Conservation (phyloP, 1,284 basidiomycete genomes). For the Irpex sp. region DNA sequence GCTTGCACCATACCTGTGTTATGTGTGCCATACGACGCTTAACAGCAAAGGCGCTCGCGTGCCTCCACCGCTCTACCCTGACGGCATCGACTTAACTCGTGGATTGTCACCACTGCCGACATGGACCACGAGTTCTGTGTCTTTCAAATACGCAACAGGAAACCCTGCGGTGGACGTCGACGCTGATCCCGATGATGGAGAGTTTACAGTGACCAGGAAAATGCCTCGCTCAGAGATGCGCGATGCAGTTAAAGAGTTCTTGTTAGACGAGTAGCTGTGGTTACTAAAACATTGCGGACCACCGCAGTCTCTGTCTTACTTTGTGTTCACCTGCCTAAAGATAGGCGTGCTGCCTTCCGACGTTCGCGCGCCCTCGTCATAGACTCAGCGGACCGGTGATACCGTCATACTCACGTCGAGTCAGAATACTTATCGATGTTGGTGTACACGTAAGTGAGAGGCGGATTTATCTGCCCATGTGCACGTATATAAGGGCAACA, state of each 20-base stretch:
- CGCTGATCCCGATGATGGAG: neutral
- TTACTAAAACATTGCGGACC: neutral
- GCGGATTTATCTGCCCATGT: too few species aligned
- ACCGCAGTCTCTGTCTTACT: neutral
- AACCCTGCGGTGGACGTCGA: neutral
- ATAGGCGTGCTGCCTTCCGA: neutral
- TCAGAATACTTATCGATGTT: too few species aligned
- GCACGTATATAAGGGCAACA: neutral
- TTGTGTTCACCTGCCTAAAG: neutral
- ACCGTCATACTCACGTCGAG: neutral
- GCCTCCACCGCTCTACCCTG: conserved; percentile 5
- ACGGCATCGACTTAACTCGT: neutral
- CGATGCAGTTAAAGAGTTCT: conserved; percentile 11
- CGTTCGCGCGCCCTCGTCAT: neutral
- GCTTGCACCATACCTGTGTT: conserved; percentile 14
- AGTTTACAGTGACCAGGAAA: neutral
- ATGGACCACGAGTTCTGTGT: conserved; percentile 8
- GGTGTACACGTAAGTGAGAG: too few species aligned
- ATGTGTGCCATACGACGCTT: conserved; percentile 16
- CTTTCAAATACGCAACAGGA: neutral
- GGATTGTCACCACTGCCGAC: conserved; percentile 4
- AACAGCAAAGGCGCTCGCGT: conserved; percentile 14
- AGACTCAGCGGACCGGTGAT: neutral
- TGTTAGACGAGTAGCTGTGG: conserved; percentile 11
- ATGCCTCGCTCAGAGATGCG: conserved; percentile 10